Base-by-base conservation (phyloP, 148 eudicot genomes). In the Amaranthus hypochondriacus region DNA sequence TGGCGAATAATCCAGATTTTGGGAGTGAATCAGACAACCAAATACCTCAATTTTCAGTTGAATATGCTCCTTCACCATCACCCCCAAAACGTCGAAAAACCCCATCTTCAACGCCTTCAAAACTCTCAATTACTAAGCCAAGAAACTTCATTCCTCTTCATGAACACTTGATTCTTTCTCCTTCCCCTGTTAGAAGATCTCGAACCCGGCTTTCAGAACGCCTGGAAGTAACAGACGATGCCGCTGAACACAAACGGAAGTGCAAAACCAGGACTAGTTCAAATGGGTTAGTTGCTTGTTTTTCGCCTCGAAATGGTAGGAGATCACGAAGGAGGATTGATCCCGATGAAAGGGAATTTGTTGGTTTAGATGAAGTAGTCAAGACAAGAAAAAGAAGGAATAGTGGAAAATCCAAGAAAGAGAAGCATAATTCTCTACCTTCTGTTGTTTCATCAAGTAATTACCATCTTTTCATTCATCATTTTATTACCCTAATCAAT, bases 91-190 rank as follows among this genome's bases (percentile, higher is more conserved):
- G 59, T 56, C 9, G 65, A 62, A 77, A 73, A 63, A 75, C 87
- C 7, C 90, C 86, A 48, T 81, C 78, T 7, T 77, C 87, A 9
- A 84, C 86, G 4, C 81, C 84, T 4, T 69, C 84, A 4, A 85
- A 82, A 42, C 71, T 76, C 42, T 79, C 89, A 2, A 72, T 85
- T 1, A 81, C 57, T 0, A 81, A 67, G 56, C 85, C 93, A 3
- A 86, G 80, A 57, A 75, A 63, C 58, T 67, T 80, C 76, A 72
- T 81, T 4, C 90, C 97, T 0, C 78, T 91, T 15, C 90, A 73
- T 18, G 92, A 94, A 15, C 84, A 92, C 43, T 76, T 94, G 14
- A 84, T 89, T 39, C 85, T 88, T 42, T 92, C 97, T n/a, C 97
- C 97, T 52, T 84, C 90, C 61, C 89, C 90, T 42, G 83, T 74